Evolutionary conservation across 1,284 basidiomycete species (phyloP), one percentile per base, ranked within the genome.

Genomic region (Boletus hoseneyae): DNA sequence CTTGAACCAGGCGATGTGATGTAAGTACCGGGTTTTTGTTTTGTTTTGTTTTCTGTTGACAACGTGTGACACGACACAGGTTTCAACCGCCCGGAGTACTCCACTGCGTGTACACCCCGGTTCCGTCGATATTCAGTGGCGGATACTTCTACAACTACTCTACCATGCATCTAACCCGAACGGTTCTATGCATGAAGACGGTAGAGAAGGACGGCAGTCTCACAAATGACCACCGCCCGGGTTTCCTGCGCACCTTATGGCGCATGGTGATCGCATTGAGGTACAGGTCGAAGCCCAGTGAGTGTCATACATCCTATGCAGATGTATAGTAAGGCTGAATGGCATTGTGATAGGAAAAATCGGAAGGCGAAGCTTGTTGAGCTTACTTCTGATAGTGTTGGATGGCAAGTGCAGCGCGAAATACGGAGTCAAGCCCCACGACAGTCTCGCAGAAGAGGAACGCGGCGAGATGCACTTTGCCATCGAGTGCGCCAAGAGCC

Each of bases 91-190:
- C 42, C 0, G 41, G 38, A 4, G 45, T 53, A 0, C n/a, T 59
- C 0, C 56, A 59, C 16, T 0, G 0, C 0, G 45, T 59, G 5
- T 59, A 53, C 13, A 59, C 45, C 0, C 47, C 49, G 0, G 36
- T 58, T 0, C 13, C 16, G 16, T 16, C 16, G 16, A 16, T 16
- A 16, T 16, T 16, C 16, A 16, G 16, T 16, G 16, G 16, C 41
- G 0, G 39, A 0, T 61, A 59, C 0, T 59, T 56, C 2, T 59
- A 36, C 21, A 41, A 6, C 3, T 59, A 53, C 2, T 10, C 51
- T 0, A 61, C 45, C 0, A 57, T 56, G 48, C 49, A 56, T 2
- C 37, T 56, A 0, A 59, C 43, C 0, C 7, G 25, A 0, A 29
- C 32, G 0, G 47, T 51, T 0, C 35, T 54, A 0, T 39, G 15